Evolutionary conservation across 352 stramenopile genomes (phyloP).

Genomic region (Phytophthora megakarya): DNA sequence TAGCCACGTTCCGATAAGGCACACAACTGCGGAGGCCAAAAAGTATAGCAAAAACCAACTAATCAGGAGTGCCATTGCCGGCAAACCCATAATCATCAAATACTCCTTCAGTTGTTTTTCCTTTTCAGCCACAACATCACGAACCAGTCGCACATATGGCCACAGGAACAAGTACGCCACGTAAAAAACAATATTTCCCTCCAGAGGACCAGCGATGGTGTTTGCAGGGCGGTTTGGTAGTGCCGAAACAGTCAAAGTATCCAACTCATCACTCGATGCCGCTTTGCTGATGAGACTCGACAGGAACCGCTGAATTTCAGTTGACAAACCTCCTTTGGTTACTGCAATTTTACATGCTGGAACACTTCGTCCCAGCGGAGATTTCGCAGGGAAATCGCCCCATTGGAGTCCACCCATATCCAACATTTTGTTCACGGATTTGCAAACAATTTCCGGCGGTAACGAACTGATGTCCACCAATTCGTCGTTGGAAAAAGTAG

Average conservation of each 20-base stretch:
- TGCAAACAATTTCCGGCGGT: slow-evolving; percentile 35
- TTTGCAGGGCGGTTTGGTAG: slow-evolving; percentile 53
- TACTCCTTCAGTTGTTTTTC: slow-evolving; percentile 91
- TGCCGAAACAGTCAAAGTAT: slow-evolving; percentile 43
- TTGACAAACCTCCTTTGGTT: slow-evolving; percentile 28
- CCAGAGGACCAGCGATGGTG: slow-evolving; percentile 47
- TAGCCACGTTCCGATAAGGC: slow-evolving; percentile 56
- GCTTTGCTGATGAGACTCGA: slow-evolving; percentile 36
- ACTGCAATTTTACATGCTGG: slow-evolving; percentile 40
- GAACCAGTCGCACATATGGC: slow-evolving; percentile 85
- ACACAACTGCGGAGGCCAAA: slow-evolving; percentile 55
- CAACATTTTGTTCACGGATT: slow-evolving; percentile 57
- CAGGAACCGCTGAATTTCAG: slow-evolving; percentile 41
- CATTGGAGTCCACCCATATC: slow-evolving; percentile 41
- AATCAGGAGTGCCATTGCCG: slow-evolving; percentile 68
- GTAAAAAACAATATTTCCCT: slow-evolving; percentile 75
- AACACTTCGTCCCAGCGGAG: slow-evolving; percentile 34
- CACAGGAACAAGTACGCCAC: slow-evolving; percentile 86
- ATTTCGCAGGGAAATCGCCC: slow-evolving; percentile 46
- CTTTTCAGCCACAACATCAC: slow-evolving; percentile 89
- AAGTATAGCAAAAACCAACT: slow-evolving; percentile 87
- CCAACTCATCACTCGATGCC: slow-evolving; percentile 41
- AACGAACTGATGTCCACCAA: slow-evolving; percentile 4
- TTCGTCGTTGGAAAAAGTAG: slow-evolving; percentile 10
- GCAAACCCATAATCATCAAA: slow-evolving; percentile 88